phyloP scores from a whole-genome alignment of 2,329 filamentous ascomycete species.

The Ophiosphaerella korrae region DNA sequence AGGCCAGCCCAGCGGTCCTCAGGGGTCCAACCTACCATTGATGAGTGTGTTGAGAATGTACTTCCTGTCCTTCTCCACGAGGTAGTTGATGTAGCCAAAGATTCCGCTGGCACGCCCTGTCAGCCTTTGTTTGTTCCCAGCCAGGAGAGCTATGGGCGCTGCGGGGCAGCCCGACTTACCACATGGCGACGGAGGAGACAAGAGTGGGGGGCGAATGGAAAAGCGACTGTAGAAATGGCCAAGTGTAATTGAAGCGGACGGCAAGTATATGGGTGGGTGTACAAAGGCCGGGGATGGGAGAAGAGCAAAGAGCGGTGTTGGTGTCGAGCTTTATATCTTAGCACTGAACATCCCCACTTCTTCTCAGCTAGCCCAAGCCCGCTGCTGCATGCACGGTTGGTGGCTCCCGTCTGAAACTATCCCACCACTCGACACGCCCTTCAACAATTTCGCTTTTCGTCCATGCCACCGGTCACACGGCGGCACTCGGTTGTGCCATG shows the following conservation, averaged over 20 bases:
- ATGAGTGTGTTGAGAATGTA: slow-evolving; percentile 95
- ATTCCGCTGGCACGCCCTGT: slow-evolving; percentile 69
- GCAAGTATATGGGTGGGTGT: slow-evolving; percentile 21
- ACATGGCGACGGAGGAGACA: slow-evolving; percentile 44
- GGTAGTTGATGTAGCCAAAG: slow-evolving; percentile 99
- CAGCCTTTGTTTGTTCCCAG: slow-evolving; percentile 23
- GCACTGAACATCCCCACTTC: slow-evolving; percentile 30
- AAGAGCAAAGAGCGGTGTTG: slow-evolving; percentile 43
- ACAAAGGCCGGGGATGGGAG: slow-evolving; percentile 29
- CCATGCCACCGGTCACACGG: slow-evolving; percentile 15
- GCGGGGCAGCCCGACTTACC: slow-evolving; percentile 38
- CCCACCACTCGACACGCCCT: slow-evolving; percentile 14
- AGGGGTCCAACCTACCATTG: slow-evolving; percentile 70
- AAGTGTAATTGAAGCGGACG: slow-evolving; percentile 15
- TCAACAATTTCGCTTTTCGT: slow-evolving; percentile 27
- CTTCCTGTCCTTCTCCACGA: slow-evolving; percentile 98
- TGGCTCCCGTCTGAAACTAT: slow-evolving; percentile 23
- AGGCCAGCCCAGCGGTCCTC: neutral
- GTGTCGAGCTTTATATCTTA: slow-evolving; percentile 45
- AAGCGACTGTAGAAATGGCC: slow-evolving; percentile 36
- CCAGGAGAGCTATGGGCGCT: neutral
- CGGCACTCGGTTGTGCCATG: slow-evolving; percentile 1
- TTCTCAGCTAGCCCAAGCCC: slow-evolving; percentile 32
- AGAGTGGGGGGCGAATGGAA: slow-evolving; percentile 26
- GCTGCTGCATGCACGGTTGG: slow-evolving; percentile 31